These are phyloP conservation scores for Coemansia sp. DNA, from an alignment of 371 early-diverging fungal genomes.

Conservation along the genomic window DNA sequence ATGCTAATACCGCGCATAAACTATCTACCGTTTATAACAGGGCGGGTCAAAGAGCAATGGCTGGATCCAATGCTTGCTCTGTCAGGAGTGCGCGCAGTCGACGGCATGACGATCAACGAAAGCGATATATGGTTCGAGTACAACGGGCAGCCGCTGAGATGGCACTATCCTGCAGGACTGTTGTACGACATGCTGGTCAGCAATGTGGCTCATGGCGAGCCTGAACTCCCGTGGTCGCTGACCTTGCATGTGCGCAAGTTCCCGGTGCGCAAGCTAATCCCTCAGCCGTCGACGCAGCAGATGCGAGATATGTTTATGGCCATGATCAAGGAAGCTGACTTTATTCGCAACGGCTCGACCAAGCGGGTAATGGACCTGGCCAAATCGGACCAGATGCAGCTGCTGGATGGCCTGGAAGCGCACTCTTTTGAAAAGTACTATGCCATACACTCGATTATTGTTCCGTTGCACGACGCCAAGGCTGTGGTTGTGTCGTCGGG, in stretches of 20 bases:
- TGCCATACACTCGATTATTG: conserved; percentile 43
- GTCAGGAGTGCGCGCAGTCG: conserved; percentile 11
- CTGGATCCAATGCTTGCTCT: conserved; percentile 45
- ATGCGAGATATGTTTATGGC: conserved; percentile 52
- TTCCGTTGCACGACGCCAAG: conserved; percentile 4
- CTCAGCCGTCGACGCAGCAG: conserved; percentile 11
- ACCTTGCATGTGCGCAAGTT: conserved; percentile 48
- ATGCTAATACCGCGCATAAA: conserved; percentile 39
- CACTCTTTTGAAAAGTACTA: conserved; percentile 47
- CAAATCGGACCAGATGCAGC: conserved; percentile 47
- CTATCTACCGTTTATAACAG: conserved; percentile 41
- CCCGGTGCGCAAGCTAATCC: conserved; percentile 28
- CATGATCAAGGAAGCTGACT: conserved; percentile 50
- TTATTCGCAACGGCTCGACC: conserved; percentile 48
- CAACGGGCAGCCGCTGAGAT: conserved; percentile 38
- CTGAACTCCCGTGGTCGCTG: conserved; percentile 45
- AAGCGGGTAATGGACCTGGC: conserved; percentile 52
- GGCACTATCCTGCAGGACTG: conserved; percentile 51
- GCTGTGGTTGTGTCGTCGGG: background rate
- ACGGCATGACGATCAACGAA: conserved; percentile 19
- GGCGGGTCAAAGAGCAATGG: conserved; percentile 44
- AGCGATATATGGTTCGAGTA: conserved; percentile 49
- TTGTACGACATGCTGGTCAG: conserved; percentile 47
- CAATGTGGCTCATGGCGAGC: conserved; percentile 12
- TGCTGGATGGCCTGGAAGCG: conserved; percentile 44